Percentiles rank a stretch among this genome's conserved stretches.
phyloP scores from a whole-genome alignment of 352 stramenopile species.

The Pythium dissotocum region DNA sequence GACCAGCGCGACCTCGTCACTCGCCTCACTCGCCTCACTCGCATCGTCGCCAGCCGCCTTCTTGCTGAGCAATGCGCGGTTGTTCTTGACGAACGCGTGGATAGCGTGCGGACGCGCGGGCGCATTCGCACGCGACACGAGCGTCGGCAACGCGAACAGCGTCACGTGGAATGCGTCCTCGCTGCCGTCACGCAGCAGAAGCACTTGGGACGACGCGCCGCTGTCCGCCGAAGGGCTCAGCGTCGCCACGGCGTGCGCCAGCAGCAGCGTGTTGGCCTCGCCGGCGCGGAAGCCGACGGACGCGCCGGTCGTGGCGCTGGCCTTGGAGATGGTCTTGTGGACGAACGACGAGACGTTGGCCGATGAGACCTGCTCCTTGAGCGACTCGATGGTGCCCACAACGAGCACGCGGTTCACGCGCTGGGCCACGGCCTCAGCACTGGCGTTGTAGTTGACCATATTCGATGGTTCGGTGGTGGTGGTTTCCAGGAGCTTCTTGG shows the following conservation, averaged over 20 bases:
- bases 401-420: constrained; percentile 59
- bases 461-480: constrained; percentile 10
- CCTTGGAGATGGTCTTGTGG: constrained; percentile 34
- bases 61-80: constrained; percentile 35
- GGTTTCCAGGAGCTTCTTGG: constrained; percentile 1
- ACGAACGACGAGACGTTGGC: constrained; percentile 31
- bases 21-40: constrained; percentile 15
- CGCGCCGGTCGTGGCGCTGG: constrained; percentile 21
- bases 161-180: constrained; percentile 43
- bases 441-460: constrained; percentile 42
- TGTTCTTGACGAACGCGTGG: constrained; percentile 56
- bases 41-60: constrained; percentile 18
- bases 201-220: constrained; percentile 45
- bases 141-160: constrained; percentile 58
- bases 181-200: constrained; percentile 38
- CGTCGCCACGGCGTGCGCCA: constrained; percentile 49
- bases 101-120: constrained; percentile 76
- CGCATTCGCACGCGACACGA: constrained; percentile 71
- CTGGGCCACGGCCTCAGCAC: constrained; percentile 20
- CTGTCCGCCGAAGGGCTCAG: constrained; percentile 45
- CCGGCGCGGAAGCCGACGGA: constrained; percentile 36
- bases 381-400: constrained; percentile 47
- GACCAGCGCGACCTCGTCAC: constrained; percentile 49
- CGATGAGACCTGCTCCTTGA: constrained; percentile 34
- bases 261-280: constrained; percentile 40